Percentiles rank a stretch among this genome's conserved stretches.
phyloP scores from a whole-genome alignment of 306 rosid species.

The Rubus idaeus region DNA sequence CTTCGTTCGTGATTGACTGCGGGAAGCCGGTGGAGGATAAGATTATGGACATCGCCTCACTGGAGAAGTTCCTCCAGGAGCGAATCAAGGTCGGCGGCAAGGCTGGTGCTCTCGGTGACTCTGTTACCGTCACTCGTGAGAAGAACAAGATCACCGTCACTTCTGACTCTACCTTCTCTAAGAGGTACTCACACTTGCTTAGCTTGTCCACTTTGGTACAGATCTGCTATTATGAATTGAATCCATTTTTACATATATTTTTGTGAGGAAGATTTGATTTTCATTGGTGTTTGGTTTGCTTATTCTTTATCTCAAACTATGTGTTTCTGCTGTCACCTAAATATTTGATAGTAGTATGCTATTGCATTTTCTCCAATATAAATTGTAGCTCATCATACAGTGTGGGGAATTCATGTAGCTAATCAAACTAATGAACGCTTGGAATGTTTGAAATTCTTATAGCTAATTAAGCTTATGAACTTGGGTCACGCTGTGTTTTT shows the following conservation, averaged over 20 bases:
- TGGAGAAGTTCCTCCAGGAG: conserved; percentile 93
- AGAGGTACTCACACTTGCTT: conserved; percentile 38
- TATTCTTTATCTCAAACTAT: background rate
- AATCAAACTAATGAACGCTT: background rate
- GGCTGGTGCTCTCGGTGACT: conserved; percentile 75
- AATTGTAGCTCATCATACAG: too few relatives aligned
- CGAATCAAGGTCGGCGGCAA: conserved; percentile 95
- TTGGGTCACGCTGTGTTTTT: too few relatives aligned
- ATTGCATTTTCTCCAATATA: too few relatives aligned
- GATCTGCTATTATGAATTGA: background rate
- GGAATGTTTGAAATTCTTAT: background rate
- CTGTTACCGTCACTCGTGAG: conserved; percentile 53
- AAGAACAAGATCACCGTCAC: conserved; percentile 73
- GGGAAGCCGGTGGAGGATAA: conserved; percentile 92
- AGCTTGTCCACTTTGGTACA: too few relatives aligned
- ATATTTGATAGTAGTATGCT: too few relatives aligned
- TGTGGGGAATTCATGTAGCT: background rate
- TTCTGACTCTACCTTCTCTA: conserved; percentile 64
- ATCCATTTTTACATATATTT: background rate
- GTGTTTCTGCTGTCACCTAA: too few relatives aligned
- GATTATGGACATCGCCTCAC: conserved; percentile 97
- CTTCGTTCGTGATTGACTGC: conserved; percentile 78
- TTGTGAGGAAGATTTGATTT: background rate
- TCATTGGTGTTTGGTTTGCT: background rate
- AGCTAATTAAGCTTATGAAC: background rate